Percentiles rank a stretch among this genome's conserved stretches.
Conservation (phyloP, 176 grass and related monocot species). For the Typha latifolia region DNA sequence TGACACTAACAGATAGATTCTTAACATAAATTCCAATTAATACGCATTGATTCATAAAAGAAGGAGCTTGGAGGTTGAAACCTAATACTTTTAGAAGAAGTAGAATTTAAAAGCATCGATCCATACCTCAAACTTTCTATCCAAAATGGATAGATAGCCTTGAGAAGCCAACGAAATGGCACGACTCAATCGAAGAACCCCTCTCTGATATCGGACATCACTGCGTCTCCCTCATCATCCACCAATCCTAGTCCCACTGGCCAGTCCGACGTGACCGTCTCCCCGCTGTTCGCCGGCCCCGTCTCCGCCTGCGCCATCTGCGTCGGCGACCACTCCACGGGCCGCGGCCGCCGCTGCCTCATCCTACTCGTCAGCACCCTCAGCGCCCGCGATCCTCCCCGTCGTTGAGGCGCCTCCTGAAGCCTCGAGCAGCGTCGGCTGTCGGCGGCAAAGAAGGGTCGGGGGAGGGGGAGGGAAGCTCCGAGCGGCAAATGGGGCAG, state of each 20-base stretch:
- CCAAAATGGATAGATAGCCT: background rate
- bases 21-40: too few relatives aligned
- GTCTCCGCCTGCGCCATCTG: background rate
- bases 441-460: background rate
- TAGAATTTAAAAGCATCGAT: too few relatives aligned
- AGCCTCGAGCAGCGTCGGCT: background rate
- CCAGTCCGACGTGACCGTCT: background rate
- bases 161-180: background rate
- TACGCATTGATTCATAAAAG: too few relatives aligned
- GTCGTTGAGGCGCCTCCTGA: background rate
- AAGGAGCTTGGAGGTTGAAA: too few relatives aligned
- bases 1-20: too few relatives aligned
- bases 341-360: background rate
- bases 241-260: background rate
- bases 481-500: constrained; percentile 29
- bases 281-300: background rate
- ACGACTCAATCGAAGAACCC: background rate
- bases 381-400: background rate
- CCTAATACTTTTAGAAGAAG: too few relatives aligned
- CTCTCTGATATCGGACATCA: background rate
- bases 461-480: background rate
- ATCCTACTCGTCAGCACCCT: background rate
- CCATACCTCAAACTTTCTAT: too few relatives aligned
- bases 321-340: background rate
- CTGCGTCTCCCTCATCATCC: background rate